Base-by-base conservation (phyloP, 805 yeast species). In the Candida chilensis region DNA sequence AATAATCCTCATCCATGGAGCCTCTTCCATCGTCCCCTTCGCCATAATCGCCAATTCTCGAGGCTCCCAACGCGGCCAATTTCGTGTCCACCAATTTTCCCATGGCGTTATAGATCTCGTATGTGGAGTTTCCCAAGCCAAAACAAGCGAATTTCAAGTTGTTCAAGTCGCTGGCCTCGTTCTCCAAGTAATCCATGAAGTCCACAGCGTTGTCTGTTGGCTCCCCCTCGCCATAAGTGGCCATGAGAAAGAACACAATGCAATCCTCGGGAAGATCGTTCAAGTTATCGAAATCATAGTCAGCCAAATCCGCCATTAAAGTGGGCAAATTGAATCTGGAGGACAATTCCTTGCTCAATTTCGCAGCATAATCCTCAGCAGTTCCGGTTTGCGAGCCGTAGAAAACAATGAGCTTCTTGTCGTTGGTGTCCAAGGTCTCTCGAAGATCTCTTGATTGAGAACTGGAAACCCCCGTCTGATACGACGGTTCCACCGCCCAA, bases 351-450 rank as follows among this genome's bases (percentile, higher is more conserved):
- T 88, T 87, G 28, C 95, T 76, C 42, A 87, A 78, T 50, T 90
- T 84, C 43, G 80, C 73, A 13, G 96, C 94, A 46, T 87, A 90
- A 49, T 92, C 98, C 59, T 92, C 98, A 27, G 97, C 95, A 12
- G 98, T 92, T 39, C 98, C 98, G 4, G 98, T 92, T 59, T 92
- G 99, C 10, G 97, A 88, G 12, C 95, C 97, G 51, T 71, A 92
- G 37, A 92, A 70, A 3, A 92, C 79, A 27, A 87, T 61, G 21
- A 83, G 80, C 39, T 81, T 79, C 57, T 90, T 88, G 37, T 71
- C 67, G 44, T 77, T 76, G 22, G 61, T 60, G 30, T 61, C 60
- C 41, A 90, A 52, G 3, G 71, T 72, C 34, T 71, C 73, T 7
- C 69, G 61, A 27, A 82, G 55, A 49, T 78, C 77, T 47, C 86